A percentile compares a stretch with the other conserved stretches of the same genome.
Evolutionary conservation across 2,329 filamentous ascomycete species (phyloP).

Genomic region (Thyridium curvatum): DNA sequence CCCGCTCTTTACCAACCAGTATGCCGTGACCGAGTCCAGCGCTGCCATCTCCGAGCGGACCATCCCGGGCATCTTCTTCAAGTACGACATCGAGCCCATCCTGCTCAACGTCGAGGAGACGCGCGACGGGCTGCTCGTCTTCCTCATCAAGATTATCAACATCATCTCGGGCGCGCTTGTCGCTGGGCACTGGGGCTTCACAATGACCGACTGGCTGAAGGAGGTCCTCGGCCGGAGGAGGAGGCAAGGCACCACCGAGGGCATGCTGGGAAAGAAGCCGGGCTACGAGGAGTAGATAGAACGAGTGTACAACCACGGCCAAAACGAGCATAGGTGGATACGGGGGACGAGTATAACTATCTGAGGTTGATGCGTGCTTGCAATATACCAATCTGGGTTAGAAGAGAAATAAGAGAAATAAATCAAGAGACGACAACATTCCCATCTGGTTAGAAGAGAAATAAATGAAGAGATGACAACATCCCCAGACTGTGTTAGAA

Average conservation of each 20-base stretch:
- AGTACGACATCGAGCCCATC: slow-evolving; percentile 98
- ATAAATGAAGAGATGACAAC: too few species aligned
- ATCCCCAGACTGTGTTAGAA: too few species aligned
- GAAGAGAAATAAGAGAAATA: too few species aligned
- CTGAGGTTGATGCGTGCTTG: neutral
- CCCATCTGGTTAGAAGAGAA: too few species aligned
- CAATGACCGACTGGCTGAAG: slow-evolving; percentile 68
- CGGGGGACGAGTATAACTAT: neutral
- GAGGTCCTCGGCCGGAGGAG: slow-evolving; percentile 47
- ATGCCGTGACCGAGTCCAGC: slow-evolving; percentile 89
- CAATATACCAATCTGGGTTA: too few species aligned
- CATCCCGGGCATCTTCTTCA: slow-evolving; percentile 92
- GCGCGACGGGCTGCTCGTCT: slow-evolving; percentile 65
- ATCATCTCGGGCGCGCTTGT: slow-evolving; percentile 87
- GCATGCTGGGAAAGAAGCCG: slow-evolving; percentile 44
- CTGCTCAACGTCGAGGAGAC: slow-evolving; percentile 79
- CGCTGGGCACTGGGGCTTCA: slow-evolving; percentile 88
- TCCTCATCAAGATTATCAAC: slow-evolving; percentile 82
- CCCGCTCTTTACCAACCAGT: slow-evolving; percentile 85
- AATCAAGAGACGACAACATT: too few species aligned
- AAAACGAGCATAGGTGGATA: too few species aligned
- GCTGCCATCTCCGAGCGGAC: slow-evolving; percentile 60
- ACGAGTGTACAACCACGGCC: too few species aligned
- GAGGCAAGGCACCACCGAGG: slow-evolving; percentile 34
- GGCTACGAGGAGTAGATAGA: slow-evolving; percentile 11